A percentile compares a stretch with the other conserved stretches of the same genome.
Evolutionary conservation across 768 basidiomycete genomes (phyloP).

Genomic region (Coprinellus micaceus): DNA sequence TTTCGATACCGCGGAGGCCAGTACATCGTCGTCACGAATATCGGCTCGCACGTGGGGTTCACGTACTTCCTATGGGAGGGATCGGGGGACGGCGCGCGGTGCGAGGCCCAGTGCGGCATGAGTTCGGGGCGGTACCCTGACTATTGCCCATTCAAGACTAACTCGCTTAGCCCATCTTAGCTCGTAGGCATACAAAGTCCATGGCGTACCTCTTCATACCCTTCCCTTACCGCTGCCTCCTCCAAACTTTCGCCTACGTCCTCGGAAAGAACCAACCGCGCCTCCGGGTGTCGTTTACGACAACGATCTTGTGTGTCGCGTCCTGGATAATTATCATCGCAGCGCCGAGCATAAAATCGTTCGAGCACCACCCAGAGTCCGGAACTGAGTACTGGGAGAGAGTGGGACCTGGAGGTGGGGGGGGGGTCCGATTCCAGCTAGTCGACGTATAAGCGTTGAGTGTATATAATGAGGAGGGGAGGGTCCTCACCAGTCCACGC

Average conservation of each 20-base stretch:
- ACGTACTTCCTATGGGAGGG: conserved; percentile 24
- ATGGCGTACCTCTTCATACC: conserved; percentile 64
- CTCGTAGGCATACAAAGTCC: no score
- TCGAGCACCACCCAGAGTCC: conserved; percentile 42
- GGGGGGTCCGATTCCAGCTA: background rate
- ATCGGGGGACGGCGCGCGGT: conserved; percentile 39
- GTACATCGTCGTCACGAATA: conserved; percentile 34
- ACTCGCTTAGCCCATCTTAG: no score
- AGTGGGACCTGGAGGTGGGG: conserved; percentile 1
- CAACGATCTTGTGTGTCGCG: conserved; percentile 49
- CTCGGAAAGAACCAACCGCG: conserved; percentile 64
- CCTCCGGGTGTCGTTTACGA: conserved; percentile 39
- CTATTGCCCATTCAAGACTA: no score
- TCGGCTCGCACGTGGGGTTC: conserved; percentile 37
- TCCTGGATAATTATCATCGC: conserved; percentile 65
- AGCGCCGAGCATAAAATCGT: conserved; percentile 55
- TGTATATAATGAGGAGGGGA: background rate
- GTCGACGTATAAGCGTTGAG: no score
- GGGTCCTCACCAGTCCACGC: conserved; percentile 56
- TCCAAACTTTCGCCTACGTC: conserved; percentile 64
- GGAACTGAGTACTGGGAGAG: conserved; percentile 43
- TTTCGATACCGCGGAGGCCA: conserved; percentile 24
- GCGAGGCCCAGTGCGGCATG: conserved; percentile 41
- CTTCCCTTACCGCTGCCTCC: conserved; percentile 56
- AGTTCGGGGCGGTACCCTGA: conserved; percentile 47